phyloP scores from a whole-genome alignment of 331 rosid species.

The Spiraea crenata region DNA sequence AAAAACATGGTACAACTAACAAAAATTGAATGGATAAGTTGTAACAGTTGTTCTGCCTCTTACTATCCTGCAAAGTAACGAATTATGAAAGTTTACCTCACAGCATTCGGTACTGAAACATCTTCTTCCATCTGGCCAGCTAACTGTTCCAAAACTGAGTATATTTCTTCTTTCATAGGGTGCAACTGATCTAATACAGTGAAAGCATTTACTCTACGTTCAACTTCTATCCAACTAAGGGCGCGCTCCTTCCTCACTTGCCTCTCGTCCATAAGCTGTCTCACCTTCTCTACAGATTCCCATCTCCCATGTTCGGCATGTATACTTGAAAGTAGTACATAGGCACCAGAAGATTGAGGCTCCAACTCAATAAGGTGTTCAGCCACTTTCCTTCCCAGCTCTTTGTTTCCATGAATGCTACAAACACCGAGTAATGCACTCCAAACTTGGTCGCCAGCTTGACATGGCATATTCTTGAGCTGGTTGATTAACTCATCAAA shows the following conservation, averaged over 20 bases:
- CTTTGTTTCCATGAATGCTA: conserved; percentile 46
- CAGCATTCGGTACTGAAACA: conserved; percentile 26
- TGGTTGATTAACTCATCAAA: conserved; percentile 42
- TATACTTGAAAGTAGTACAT: conserved; percentile 52
- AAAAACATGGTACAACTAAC: conserved; percentile 19
- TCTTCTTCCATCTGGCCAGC: conserved; percentile 45
- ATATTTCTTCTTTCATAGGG: conserved; percentile 51
- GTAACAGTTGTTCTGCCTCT: conserved; percentile 27
- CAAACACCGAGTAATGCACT: conserved; percentile 56
- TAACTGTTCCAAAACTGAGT: conserved; percentile 51
- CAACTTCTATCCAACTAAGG: conserved; percentile 60
- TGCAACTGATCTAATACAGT: conserved; percentile 51
- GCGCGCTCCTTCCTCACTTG: conserved; percentile 43
- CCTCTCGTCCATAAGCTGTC: conserved; percentile 52
- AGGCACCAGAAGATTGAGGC: conserved; percentile 55
- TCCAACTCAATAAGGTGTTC: conserved; percentile 53
- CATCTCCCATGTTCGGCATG: conserved; percentile 57
- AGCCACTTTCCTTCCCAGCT: conserved; percentile 55
- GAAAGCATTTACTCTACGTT: conserved; percentile 48
- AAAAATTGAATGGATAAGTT: conserved; percentile 18
- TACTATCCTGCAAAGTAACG: conserved; percentile 22
- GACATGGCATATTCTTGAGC: conserved; percentile 47
- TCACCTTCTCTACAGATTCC: conserved; percentile 60
- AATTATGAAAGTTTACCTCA: conserved; percentile 27
- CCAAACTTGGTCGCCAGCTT: conserved; percentile 49